Evolutionary conservation across 73 alveolate genomes (phyloP).

Genomic region (Paramecium caudatum): DNA sequence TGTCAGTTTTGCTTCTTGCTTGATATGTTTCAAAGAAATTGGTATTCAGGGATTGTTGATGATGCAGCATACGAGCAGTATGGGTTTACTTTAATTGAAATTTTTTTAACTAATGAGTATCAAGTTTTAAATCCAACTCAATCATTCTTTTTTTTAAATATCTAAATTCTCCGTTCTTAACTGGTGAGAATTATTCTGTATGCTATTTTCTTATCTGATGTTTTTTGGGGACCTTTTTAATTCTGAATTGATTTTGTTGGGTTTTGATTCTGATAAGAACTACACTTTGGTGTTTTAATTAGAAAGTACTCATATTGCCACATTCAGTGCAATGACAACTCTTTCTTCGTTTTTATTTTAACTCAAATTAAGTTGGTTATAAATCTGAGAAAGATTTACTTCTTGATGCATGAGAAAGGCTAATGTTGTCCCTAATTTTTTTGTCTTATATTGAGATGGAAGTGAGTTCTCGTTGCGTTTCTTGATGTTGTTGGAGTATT

Average conservation of each 20-base stretch:
- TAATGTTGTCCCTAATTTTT: neutral
- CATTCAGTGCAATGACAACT: constrained; percentile 39
- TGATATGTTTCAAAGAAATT: neutral
- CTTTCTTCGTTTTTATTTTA: neutral
- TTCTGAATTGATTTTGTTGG: neutral
- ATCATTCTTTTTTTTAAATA: constrained; percentile 18
- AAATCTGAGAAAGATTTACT: neutral
- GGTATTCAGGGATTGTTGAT: constrained; percentile 2
- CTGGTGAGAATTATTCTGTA: neutral
- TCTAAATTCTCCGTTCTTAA: neutral
- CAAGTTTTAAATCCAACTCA: constrained; percentile 45
- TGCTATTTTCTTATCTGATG: neutral
- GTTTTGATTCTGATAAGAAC: neutral
- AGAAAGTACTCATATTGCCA: neutral
- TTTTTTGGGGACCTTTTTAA: neutral
- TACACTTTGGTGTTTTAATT: neutral
- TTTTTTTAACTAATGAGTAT: neutral
- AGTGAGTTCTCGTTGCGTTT: neutral
- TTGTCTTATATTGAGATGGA: neutral
- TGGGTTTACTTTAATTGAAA: neutral
- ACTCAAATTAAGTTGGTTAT: neutral
- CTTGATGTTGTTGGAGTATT: neutral
- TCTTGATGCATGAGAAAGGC: neutral
- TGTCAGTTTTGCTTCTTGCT: neutral
- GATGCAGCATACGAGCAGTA: neutral